Evolutionary conservation across 1,284 basidiomycete species (phyloP).

Genomic region (Pseudozyma sp.): DNA sequence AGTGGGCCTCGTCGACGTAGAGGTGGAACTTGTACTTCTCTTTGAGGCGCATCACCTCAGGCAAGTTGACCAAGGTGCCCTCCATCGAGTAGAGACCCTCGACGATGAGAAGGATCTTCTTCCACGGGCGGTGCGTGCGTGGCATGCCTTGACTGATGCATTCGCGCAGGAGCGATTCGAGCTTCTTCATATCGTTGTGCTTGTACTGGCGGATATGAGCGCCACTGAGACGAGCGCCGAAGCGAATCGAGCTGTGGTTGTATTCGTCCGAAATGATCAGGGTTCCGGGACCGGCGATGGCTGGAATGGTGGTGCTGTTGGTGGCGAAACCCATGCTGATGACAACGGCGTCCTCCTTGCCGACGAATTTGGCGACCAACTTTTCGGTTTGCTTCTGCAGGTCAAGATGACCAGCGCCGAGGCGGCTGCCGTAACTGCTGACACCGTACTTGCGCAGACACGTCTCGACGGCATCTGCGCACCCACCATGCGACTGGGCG

Average conservation of each 20-base stretch:
- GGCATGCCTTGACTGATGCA: constrained; percentile 97
- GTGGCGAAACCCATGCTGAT: constrained; percentile 98
- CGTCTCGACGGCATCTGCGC: constrained; percentile 87
- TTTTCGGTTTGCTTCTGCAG: constrained; percentile 85
- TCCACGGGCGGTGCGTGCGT: constrained; percentile 96
- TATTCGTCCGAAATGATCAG: constrained; percentile 97
- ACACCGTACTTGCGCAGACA: constrained; percentile 74
- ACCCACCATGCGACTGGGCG: constrained; percentile 90
- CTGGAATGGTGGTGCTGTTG: constrained; percentile 94
- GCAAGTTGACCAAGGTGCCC: constrained; percentile 88
- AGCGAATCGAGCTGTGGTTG: constrained; percentile 95
- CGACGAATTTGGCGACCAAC: constrained; percentile 89
- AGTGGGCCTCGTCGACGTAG: constrained; percentile 97
- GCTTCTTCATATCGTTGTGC: constrained; percentile 90
- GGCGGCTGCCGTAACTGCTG: constrained; percentile 79
- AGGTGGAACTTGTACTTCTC: constrained; percentile 98
- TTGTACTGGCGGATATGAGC: constrained; percentile 93
- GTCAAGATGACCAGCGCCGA: constrained; percentile 86
- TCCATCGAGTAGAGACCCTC: constrained; percentile 99
- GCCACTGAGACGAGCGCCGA: constrained; percentile 88
- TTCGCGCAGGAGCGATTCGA: constrained; percentile 87
- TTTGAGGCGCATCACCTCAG: constrained; percentile 86
- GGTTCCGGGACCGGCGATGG: constrained; percentile 88
- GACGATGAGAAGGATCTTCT: constrained; percentile 94
- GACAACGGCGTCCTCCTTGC: constrained; percentile 87